Base-by-base conservation (phyloP, 2,329 filamentous ascomycete genomes). In the Curvularia sp. region DNA sequence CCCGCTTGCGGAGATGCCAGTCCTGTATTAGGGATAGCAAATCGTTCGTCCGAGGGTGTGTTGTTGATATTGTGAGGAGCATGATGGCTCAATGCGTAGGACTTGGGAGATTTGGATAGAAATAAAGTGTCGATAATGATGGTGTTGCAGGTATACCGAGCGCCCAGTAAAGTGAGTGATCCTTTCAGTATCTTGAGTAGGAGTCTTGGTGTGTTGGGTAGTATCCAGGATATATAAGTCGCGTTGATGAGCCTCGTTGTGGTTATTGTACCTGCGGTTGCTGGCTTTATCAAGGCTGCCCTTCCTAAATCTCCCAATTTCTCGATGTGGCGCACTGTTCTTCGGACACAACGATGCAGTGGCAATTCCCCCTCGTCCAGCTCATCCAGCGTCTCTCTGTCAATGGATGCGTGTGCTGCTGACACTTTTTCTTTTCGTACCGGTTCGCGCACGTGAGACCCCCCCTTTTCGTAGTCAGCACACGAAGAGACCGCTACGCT, bases 51-150 rank as follows among this genome's bases (percentile, higher is more conserved):
- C 23, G 45, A 18, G 57, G 48, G 12, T 49, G 28, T 28, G 53
- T 57, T n/a, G 53, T 60, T 13, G 53, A 53, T 25, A 60, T 53
- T 53, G 57, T 60, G 34, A 57, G 45, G 23, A 60, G 53, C 57
- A 60, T 60, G 49, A 25, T 32, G 47, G 21, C 21, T 32, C 15
- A 19, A 21, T 27, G 27, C 13, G 18, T 34, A 45, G 19, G 41
- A 27, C 10, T 38, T 28, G 45, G 13, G 39, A 34, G 18, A 28
- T n/a, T 38, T 18, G 28, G 34, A 38, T 34, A 50, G 4, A 15
- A 49, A 55, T 28, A 46, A 23, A 8, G 53, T 23, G 13, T 13
- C 10, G 41, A 18, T 32, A 47, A 30, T 27, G 19, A 56, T 52
- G 48, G 19, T 27, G 13, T 27, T 30, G 3, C 5, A 27, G 18